Base-by-base conservation (phyloP, 371 early-diverging fungal species). In the Mucor sp. region DNA sequence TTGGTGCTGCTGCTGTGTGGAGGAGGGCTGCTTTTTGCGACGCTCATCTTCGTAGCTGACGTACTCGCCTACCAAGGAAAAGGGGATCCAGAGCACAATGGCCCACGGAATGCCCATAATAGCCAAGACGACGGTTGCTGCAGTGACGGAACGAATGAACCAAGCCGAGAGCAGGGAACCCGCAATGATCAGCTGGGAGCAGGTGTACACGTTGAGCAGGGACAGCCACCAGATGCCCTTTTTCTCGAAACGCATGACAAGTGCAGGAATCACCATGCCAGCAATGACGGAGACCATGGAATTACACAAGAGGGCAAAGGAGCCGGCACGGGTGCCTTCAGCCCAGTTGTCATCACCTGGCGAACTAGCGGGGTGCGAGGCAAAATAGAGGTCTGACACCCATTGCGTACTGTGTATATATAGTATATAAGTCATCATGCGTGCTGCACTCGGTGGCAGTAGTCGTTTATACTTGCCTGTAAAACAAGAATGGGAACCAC, bases 31-130 rank as follows among this genome's bases (percentile, higher is more conserved):
- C 55, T 62, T 35, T n/a, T 65, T 60, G 8, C 80, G 70, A 5
- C 64, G 65, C n/a, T 78, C 77, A 58, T 82, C 81, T 67, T 82
- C 83, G 41, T 63, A 76, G 39, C 79, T 81, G 32, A 93, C 83
- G 63, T 80, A 89, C 66, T 93, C 91, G 21, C 93, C 93, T 2
- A 94, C 82, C 30, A 94, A 77, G 0, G 93, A 85, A 73, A 92
- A 92, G 0, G 94, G 94, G 17, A 91, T 84, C 93, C 93, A 94
- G 56, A 87, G 75, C 6, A 87, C 86, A 17, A 91, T 81, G 0
- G 90, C 93, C 93, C 93, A 94, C 0, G 91, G 82, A 28, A 93
- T 81, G 37, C 93, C 93, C 74, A 86, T 79, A 6, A 82, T 39
- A 1, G 90, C 86, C 41, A 93, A 78, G 7, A 92, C 71, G 0